Evolutionary conservation across 768 basidiomycete species (phyloP).

Genomic region (Tylopilus felleus): DNA sequence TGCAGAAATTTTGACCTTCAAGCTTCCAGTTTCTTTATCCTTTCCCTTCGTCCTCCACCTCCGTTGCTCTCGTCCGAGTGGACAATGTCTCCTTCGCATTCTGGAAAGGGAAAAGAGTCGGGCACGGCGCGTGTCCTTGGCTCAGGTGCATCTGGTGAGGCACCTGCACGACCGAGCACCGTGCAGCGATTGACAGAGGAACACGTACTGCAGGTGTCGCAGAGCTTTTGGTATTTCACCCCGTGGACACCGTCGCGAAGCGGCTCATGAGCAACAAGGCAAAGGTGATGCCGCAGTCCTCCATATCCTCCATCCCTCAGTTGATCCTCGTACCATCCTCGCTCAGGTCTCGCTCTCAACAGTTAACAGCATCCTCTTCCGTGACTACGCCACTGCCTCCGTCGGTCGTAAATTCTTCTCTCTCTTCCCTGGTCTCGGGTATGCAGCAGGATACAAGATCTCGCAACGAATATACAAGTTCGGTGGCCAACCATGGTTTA

Average conservation of each 20-base stretch:
- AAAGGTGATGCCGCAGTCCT: slow-evolving; percentile 44
- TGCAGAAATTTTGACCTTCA: slow-evolving; percentile 6
- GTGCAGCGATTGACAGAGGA: neutral
- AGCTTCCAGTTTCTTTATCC: neutral
- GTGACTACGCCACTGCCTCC: slow-evolving; percentile 71
- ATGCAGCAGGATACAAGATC: slow-evolving; percentile 98
- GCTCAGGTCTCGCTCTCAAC: slow-evolving; percentile 58
- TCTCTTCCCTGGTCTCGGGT: slow-evolving; percentile 97
- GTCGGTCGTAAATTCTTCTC: slow-evolving; percentile 71
- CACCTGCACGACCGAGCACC: neutral
- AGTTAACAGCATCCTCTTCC: slow-evolving; percentile 81
- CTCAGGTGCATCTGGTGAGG: slow-evolving; percentile 82
- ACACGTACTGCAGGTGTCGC: slow-evolving; percentile 64
- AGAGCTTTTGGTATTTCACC: slow-evolving; percentile 93
- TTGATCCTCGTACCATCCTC: neutral
- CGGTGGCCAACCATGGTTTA: slow-evolving; percentile 97
- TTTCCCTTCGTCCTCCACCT: neutral
- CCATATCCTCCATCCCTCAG: neutral
- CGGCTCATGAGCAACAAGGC: slow-evolving; percentile 97
- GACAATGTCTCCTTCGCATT: slow-evolving; percentile 47
- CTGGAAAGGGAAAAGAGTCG: slow-evolving; percentile 68
- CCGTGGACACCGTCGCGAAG: slow-evolving; percentile 97
- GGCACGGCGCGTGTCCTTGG: slow-evolving; percentile 87
- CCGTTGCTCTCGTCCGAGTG: neutral
- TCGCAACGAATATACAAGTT: slow-evolving; percentile 96